These are phyloP conservation scores for Dothiorella sarmentorum DNA, from an alignment of 2,329 filamentous ascomycete species.

Conservation along the genomic window DNA sequence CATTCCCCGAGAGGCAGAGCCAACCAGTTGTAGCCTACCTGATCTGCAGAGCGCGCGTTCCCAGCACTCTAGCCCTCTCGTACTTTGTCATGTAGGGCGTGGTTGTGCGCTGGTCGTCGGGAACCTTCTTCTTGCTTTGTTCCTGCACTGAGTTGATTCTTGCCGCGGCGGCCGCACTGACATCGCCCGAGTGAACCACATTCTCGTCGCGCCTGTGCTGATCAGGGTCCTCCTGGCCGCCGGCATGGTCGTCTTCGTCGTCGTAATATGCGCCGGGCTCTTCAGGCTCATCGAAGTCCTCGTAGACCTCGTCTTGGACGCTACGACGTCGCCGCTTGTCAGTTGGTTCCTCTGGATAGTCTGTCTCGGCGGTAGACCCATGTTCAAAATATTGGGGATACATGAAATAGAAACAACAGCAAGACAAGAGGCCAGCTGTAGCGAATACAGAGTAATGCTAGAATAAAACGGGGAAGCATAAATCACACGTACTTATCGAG, in stretches of 20 bases:
- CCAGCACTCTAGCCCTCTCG: conserved; percentile 87
- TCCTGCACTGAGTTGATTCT: conserved; percentile 54
- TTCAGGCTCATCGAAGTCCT: conserved; percentile 51
- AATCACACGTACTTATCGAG: conserved; percentile 22
- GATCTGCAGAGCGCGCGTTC: conserved; percentile 91
- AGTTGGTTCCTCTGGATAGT: not conserved
- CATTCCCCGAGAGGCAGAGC: not conserved
- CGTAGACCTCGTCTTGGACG: conserved; percentile 16
- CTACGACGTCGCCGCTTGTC: not conserved
- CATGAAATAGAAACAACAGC: not conserved
- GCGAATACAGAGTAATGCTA: not conserved
- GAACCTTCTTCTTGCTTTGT: conserved; percentile 77
- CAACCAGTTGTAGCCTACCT: conserved; percentile 58
- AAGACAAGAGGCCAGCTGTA: not conserved
- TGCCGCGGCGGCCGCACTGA: conserved; percentile 40
- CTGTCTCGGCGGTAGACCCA: not conserved
- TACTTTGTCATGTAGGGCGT: conserved; percentile 99
- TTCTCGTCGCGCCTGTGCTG: conserved; percentile 25
- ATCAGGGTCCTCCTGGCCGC: conserved; percentile 34
- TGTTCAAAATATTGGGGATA: not conserved
- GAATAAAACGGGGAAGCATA: not conserved
- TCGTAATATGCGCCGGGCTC: conserved; percentile 64
- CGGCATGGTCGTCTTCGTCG: conserved; percentile 55
- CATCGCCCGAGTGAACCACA: conserved; percentile 50
- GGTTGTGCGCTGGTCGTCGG: conserved; percentile 81